These are phyloP conservation scores for Chamaecrista fasciculata DNA, from an alignment of 306 rosid species.

Conservation along the genomic window DNA sequence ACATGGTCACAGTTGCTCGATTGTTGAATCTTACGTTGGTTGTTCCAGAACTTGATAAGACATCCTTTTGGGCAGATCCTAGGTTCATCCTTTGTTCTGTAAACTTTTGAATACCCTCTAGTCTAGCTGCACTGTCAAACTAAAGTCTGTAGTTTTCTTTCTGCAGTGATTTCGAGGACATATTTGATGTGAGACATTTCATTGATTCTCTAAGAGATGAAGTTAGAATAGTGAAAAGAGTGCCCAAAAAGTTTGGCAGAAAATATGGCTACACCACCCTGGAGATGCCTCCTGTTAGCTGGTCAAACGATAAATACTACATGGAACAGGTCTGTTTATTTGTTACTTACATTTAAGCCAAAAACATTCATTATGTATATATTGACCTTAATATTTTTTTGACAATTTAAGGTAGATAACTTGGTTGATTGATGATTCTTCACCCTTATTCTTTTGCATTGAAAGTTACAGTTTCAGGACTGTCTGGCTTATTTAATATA, in stretches of 20 bases:
- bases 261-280: constrained; percentile 56
- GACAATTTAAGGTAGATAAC: constrained; percentile 5
- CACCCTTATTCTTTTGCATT: background rate
- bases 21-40: constrained; percentile 91
- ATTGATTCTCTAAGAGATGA: constrained; percentile 84
- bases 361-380: background rate
- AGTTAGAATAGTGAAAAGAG: constrained; percentile 84
- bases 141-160: constrained; percentile 29
- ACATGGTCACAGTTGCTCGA: constrained; percentile 96
- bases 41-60: constrained; percentile 96
- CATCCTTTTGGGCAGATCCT: constrained; percentile 97
- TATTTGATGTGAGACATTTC: constrained; percentile 90
- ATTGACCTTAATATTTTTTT: background rate
- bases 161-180: constrained; percentile 91
- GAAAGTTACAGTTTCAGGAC: background rate
- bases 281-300: constrained; percentile 95
- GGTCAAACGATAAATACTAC: constrained; percentile 89
- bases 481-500: background rate
- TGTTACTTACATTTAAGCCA: constrained; percentile 7
- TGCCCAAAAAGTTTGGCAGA: constrained; percentile 69
- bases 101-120: constrained; percentile 21
- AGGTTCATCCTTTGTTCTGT: constrained; percentile 54
- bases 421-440: constrained; percentile 8
- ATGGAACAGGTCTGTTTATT: constrained; percentile 70
- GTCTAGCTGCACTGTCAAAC: constrained; percentile 27